Evolutionary conservation across 495 filamentous ascomycete genomes (phyloP), one percentile per base, ranked within the genome.

Genomic region (Penicillium desertorum): DNA sequence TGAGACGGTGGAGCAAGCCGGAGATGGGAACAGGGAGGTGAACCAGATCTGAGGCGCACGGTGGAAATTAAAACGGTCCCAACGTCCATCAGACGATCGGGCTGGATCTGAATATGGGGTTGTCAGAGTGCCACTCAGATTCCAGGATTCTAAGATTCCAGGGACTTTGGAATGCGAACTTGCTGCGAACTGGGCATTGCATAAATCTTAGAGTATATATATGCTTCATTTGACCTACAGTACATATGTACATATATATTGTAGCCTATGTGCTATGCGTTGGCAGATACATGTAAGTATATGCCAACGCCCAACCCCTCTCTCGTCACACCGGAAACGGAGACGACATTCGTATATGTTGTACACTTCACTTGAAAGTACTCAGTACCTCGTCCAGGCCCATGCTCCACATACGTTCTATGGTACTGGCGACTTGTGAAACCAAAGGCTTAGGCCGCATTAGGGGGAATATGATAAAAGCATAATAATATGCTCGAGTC

Each of bases 31-130:
- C 51, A 56, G 56, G 61, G 46, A 44, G 45, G 58, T 29, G 56
- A 68, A 66, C 66, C 66, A 62, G 66, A 66, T 63, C 58, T 29
- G 29, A 36, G 48, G 54, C 39, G 54, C 47, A 57, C 60, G 34
- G 59, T 63, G 66, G 63, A 66, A 64, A 68, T 64, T 58, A 60
- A 45, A 44, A 51, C 52, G 57, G 62, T 47, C 37, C 25, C 60
- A 63, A 59, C 57, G 48, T 32, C 27, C 12, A 1, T 29, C 27
- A 8, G 27, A 8, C 19, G 45, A 55, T 55, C 53, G 22, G 54
- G 9, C 50, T 45, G 23, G 48, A 53, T 58, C 56, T 58, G 56
- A 51, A 57, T n/a, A 25, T 50, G 30, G 30, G 47, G 47, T 34
- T 39, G 30, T 34, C 30, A 34, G 10, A 14, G 30, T 34, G 30